Evolutionary conservation across 371 early-diverging fungal species (phyloP).

Genomic region (Actinomucor elegans): DNA sequence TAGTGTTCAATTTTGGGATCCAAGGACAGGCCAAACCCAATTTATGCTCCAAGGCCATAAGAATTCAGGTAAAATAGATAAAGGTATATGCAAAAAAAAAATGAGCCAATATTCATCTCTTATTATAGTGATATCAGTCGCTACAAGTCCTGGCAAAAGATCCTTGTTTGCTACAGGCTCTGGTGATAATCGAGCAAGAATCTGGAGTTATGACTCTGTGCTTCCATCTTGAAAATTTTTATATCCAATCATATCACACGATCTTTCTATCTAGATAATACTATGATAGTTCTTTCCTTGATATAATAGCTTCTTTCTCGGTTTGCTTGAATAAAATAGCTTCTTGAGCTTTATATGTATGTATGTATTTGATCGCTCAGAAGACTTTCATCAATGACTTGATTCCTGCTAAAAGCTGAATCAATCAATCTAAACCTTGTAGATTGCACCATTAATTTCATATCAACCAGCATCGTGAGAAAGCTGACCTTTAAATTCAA

Average conservation of each 20-base stretch:
- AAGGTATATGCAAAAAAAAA: too few species aligned
- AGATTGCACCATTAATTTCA: too few species aligned
- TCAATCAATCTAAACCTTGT: too few species aligned
- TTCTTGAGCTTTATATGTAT: too few species aligned
- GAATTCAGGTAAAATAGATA: conserved; percentile 75
- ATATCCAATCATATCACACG: not conserved
- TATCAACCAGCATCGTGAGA: not conserved
- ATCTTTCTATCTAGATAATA: not conserved
- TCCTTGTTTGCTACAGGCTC: conserved; percentile 91
- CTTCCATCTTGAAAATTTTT: conserved; percentile 7
- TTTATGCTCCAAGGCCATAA: conserved; percentile 97
- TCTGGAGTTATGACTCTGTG: conserved; percentile 73
- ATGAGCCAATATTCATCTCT: not conserved
- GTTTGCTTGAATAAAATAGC: too few species aligned
- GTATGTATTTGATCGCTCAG: too few species aligned
- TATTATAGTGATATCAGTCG: conserved; percentile 82
- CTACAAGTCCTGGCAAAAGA: conserved; percentile 70
- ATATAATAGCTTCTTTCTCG: too few species aligned
- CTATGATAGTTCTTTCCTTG: too few species aligned
- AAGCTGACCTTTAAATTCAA: not conserved
- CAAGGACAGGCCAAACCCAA: conserved; percentile 69
- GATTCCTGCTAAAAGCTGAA: too few species aligned
- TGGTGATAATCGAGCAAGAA: conserved; percentile 87
- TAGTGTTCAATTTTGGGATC: conserved; percentile 94
- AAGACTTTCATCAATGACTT: too few species aligned